Conservation (phyloP, 2,329 filamentous ascomycete genomes). For the Fusarium stilboides region DNA sequence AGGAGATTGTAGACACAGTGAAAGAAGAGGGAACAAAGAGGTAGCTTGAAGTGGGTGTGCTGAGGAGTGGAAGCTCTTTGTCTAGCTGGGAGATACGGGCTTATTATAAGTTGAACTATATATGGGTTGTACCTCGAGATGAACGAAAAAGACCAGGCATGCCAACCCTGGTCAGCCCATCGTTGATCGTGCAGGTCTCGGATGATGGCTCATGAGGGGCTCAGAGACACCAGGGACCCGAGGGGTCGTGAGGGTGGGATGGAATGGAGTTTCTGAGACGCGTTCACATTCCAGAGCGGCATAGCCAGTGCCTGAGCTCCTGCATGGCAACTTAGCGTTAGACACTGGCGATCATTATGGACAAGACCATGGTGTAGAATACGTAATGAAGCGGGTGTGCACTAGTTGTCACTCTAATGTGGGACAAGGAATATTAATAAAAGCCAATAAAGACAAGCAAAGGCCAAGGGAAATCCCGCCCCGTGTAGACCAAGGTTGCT, state of each 20-base stretch:
- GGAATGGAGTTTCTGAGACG: constrained; percentile 46
- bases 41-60: constrained; percentile 28
- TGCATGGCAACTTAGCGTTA: constrained; percentile 43
- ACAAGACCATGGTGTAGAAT: constrained; percentile 39
- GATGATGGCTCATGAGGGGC: constrained; percentile 37
- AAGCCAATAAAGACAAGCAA: constrained; percentile 34
- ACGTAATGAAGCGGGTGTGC: constrained; percentile 48
- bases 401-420: constrained; percentile 40
- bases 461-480: constrained; percentile 35
- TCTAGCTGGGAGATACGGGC: constrained; percentile 31
- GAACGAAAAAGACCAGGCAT: constrained; percentile 34
- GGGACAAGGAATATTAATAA: constrained; percentile 35
- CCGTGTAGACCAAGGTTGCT: constrained; percentile 13
- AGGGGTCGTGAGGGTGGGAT: constrained; percentile 46
- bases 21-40: constrained; percentile 35
- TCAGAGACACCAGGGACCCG: constrained; percentile 23
- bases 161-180: constrained; percentile 33
- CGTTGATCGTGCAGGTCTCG: constrained; percentile 38
- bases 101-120: constrained; percentile 46
- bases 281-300: constrained; percentile 48
- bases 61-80: constrained; percentile 32
- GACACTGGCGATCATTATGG: constrained; percentile 43
- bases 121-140: constrained; percentile 29
- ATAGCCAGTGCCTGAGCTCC: constrained; percentile 43
- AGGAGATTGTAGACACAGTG: constrained; percentile 6